phyloP scores from a whole-genome alignment of 2,329 filamentous ascomycete species.

The Penicillium sp. region DNA sequence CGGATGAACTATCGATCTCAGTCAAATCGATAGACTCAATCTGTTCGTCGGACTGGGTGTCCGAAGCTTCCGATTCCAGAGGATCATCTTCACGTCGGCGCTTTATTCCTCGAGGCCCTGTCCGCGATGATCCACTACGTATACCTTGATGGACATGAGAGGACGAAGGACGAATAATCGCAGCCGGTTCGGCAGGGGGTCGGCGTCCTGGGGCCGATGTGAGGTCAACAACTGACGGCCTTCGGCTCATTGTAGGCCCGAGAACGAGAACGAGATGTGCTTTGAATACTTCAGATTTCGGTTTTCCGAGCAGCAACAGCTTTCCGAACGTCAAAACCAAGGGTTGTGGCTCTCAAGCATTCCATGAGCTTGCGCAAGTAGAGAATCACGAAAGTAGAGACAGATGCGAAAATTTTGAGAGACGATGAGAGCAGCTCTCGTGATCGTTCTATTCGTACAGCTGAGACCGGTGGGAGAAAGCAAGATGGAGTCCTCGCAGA shows the following conservation, averaged over 20 bases:
- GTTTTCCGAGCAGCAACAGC: too few relatives aligned
- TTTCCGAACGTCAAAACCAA: not conserved
- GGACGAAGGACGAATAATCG: not conserved
- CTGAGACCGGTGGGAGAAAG: not conserved
- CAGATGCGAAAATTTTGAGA: too few relatives aligned
- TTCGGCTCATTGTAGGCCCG: slow-evolving; percentile 14
- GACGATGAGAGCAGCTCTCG: too few relatives aligned
- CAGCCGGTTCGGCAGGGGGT: not conserved
- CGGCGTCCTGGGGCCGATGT: slow-evolving; percentile 1
- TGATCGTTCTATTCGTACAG: not conserved
- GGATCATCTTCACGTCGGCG: slow-evolving; percentile 12
- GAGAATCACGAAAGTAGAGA: too few relatives aligned
- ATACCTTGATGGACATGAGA: not conserved
- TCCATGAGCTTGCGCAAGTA: too few relatives aligned
- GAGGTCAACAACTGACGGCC: slow-evolving; percentile 17
- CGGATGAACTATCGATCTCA: slow-evolving; percentile 40
- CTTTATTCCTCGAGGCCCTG: slow-evolving; percentile 10
- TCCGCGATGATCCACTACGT: not conserved
- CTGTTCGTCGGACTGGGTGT: slow-evolving; percentile 13
- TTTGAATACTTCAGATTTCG: not conserved
- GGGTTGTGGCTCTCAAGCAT: too few relatives aligned
- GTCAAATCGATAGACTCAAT: slow-evolving; percentile 54
- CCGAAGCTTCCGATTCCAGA: slow-evolving; percentile 9
- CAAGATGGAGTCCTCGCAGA: not conserved
- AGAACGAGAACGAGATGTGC: not conserved